Evolutionary conservation across 148 eudicot genomes (phyloP), one percentile per base, ranked within the genome.

Genomic region (Dianthus caryophyllus): DNA sequence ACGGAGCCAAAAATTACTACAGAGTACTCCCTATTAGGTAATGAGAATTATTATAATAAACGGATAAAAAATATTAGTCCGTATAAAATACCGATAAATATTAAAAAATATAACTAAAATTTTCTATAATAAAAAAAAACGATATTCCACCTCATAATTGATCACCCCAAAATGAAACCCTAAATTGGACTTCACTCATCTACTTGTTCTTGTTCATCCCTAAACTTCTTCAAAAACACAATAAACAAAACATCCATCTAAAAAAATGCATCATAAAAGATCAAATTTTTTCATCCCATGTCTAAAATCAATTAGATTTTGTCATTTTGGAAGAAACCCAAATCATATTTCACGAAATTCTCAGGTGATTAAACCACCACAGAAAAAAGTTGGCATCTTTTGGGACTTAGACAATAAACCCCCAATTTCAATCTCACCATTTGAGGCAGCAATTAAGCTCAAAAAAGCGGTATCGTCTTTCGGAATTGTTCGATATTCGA

Each of bases 331-430:
- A 51, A 24, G 69, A 54, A 58, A 67, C 64, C 73, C 39, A 25
- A 49, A 67, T 61, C 27, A 27, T 4, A 56, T 36, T 57, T 71
- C 76, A 21, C 57, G 67, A 14, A 48, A 66, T 33, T 63, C 70
- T 51, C 55, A 52, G 29, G 61, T 36, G 36, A 66, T 65, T 50
- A 78, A 54, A 55, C 41, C 9, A 67, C 48, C 81, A 10, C 79
- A 62, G 48, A 68, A 61, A 22, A 83, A 69, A 57, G 84, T 88
- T 24, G 97, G 83, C 11, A 80, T 91, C 27, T 91, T 91, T 61
- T 91, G 97, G 97, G 97, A 91, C 72, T 78, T 91, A 60, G 88
- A 86, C 55, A 91, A 91, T 79, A 88, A 86, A 71, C 90, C 96
- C 31, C 97, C 96, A 20, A 91, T 78, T 48, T 75, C 85, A 59